A percentile compares a stretch with the other conserved stretches of the same genome.
Evolutionary conservation across 2,329 filamentous ascomycete genomes (phyloP).

Genomic region (Emergomyces africanus): DNA sequence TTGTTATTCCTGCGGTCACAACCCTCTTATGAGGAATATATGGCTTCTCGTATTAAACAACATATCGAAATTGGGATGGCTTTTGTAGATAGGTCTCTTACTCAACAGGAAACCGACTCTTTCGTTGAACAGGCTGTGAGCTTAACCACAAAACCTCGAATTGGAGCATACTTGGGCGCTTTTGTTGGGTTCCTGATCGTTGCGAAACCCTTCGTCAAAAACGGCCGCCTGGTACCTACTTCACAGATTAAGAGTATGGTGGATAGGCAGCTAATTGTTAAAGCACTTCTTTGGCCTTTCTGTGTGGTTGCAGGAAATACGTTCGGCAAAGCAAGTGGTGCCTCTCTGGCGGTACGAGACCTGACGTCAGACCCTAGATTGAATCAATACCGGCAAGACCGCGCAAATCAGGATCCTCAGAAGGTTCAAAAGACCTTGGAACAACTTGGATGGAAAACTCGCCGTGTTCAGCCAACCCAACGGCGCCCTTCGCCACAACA

Average conservation of each 20-base stretch:
- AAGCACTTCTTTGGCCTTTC: background rate
- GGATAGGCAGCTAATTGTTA: background rate
- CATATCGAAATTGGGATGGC: conserved; percentile 15
- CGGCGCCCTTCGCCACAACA: background rate
- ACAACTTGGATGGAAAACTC: background rate
- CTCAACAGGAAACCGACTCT: conserved; percentile 24
- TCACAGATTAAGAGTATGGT: background rate
- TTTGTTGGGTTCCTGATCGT: conserved; percentile 8
- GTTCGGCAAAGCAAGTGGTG: background rate
- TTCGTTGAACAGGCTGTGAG: conserved; percentile 14
- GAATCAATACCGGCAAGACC: background rate
- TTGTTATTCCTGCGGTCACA: background rate
- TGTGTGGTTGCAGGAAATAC: background rate
- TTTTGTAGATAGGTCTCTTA: conserved; percentile 16
- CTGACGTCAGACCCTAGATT: conserved; percentile 3
- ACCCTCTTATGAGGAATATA: background rate
- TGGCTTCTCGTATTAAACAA: conserved; percentile 4
- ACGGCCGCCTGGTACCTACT: background rate
- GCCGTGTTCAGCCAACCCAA: background rate
- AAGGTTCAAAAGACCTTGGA: conserved; percentile 1
- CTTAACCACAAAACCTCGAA: conserved; percentile 13
- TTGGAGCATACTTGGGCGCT: conserved; percentile 7
- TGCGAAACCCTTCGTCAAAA: background rate
- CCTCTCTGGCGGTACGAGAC: background rate
- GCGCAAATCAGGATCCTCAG: background rate